Evolutionary conservation across 148 eudicot genomes (phyloP), one percentile per base, ranked within the genome.

Genomic region (Tetragonia tetragonoides): DNA sequence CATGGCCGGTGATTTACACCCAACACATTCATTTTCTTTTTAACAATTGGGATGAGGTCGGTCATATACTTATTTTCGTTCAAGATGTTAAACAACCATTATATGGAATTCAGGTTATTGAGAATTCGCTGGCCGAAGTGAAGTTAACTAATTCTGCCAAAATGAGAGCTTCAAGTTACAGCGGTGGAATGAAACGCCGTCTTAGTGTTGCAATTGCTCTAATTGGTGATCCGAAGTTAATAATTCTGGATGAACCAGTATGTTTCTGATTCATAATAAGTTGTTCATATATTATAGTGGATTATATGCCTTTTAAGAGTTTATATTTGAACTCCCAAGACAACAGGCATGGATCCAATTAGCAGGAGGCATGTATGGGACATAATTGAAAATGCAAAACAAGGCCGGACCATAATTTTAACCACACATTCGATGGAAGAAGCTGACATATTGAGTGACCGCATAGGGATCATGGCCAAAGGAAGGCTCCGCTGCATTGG

Each of bases 391-490:
- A 75, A 86, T 37, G 97, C 99, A 67, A 95, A 95, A 77, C 84
- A 71, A 83, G 99, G 99, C 54, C 89, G 99, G 46, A 93, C 97
- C 39, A 89, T 95, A 44, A 84, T 95, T 73, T 82, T 95, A 37
- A 95, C 99, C 3, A 95, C 99, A 71, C 99, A 95, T 84, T 95
- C 99, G 6, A 95, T 93, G 99, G 99, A 93, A 87, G 99, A 95
- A 88, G 99, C 99, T 56, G 99, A 95, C 72, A 90, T 95, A 68
- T 81, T 95, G 86, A 82, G 97, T 72, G 99, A 95, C 61, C 91
- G 97, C 41, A 93, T 95, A 34, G 99, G 97, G 69, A 95, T 95
- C 78, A 93, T 95, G 99, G 97, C 97, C 57, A 95, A 93, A 85
- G 99, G 99, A 34, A 91, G 92, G 85, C 99, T 95, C 68, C 93